Conservation (phyloP, 139 green algal species). For the Marvania coccoides region DNA sequence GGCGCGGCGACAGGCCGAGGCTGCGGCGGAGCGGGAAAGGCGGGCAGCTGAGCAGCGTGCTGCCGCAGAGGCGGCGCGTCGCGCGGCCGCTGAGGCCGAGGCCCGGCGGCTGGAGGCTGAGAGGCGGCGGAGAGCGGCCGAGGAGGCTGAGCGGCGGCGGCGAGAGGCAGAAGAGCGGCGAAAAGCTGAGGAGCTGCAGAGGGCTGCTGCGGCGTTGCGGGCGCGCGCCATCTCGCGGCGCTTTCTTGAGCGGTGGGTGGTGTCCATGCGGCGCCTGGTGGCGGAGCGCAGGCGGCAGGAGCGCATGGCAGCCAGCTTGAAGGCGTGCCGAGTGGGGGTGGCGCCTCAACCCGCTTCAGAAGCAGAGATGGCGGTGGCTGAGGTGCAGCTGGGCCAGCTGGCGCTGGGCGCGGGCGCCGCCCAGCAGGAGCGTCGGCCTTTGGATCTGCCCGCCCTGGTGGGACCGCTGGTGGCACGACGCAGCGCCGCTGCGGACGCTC, state of each 20-base stretch:
- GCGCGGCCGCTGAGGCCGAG: slow-evolving; percentile 3
- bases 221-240: not conserved
- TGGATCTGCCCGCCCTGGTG: not conserved
- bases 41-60: not conserved
- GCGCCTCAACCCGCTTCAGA: not conserved
- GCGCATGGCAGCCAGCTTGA: not conserved
- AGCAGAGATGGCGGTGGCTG: not conserved
- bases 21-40: not conserved
- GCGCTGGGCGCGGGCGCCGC: not conserved
- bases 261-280: not conserved
- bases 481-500: not conserved
- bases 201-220: slow-evolving; percentile 1
- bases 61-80: not conserved
- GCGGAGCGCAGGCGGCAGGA: slow-evolving; percentile 3
- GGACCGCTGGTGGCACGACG: not conserved
- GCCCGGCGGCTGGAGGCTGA: not conserved
- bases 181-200: slow-evolving; percentile 2
- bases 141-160: not conserved
- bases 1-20: not conserved
- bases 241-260: slow-evolving; percentile 11
- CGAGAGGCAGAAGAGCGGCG: slow-evolving; percentile 10
- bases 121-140: not conserved
- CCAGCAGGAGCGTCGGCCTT: not conserved
- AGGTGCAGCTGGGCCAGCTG: not conserved
- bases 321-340: slow-evolving; percentile 17